These are phyloP conservation scores for Pseudocercospora fijiensis DNA, from an alignment of 2,329 filamentous ascomycete species.

Conservation along the genomic window DNA sequence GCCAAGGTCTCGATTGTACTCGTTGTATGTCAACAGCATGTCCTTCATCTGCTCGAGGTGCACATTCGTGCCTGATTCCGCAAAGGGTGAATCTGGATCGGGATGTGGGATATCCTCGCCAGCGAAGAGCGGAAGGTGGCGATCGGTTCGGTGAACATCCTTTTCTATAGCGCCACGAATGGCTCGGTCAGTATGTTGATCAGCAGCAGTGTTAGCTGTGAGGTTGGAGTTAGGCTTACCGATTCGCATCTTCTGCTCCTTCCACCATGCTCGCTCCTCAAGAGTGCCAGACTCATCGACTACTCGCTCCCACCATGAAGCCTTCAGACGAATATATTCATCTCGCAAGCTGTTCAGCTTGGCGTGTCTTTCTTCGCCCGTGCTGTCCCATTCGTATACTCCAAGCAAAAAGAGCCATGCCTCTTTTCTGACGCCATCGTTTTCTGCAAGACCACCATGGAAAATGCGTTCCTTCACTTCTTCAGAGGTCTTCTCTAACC, in stretches of 20 bases:
- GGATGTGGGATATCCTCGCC: slow-evolving; percentile 96
- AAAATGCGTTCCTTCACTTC: slow-evolving; percentile 98
- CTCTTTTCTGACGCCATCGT: slow-evolving; percentile 92
- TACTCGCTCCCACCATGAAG: slow-evolving; percentile 92
- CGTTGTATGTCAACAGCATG: slow-evolving; percentile 97
- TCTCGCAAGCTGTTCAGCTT: slow-evolving; percentile 83
- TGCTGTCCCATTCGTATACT: slow-evolving; percentile 91
- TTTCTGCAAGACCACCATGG: slow-evolving; percentile 82
- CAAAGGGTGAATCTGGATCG: slow-evolving; percentile 92
- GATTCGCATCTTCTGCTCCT: slow-evolving; percentile 88
- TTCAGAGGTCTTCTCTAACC: slow-evolving; percentile 75
- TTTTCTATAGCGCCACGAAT: slow-evolving; percentile 69
- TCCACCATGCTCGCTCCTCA: slow-evolving; percentile 92
- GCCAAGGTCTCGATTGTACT: slow-evolving; percentile 91
- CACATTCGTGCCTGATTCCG: slow-evolving; percentile 88
- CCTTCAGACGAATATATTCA: slow-evolving; percentile 91
- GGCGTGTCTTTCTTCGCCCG: slow-evolving; percentile 76
- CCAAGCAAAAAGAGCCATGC: slow-evolving; percentile 94
- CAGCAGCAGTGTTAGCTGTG: slow-evolving; percentile 25
- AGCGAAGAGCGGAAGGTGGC: slow-evolving; percentile 89
- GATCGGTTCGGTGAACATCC: slow-evolving; percentile 95
- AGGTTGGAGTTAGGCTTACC: slow-evolving; percentile 58
- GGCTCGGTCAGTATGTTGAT: slow-evolving; percentile 46
- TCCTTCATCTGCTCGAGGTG: slow-evolving; percentile 99
- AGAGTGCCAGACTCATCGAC: slow-evolving; percentile 76